phyloP scores from a whole-genome alignment of 371 early-diverging fungal species.

The Syncephalis plumigaleata region DNA sequence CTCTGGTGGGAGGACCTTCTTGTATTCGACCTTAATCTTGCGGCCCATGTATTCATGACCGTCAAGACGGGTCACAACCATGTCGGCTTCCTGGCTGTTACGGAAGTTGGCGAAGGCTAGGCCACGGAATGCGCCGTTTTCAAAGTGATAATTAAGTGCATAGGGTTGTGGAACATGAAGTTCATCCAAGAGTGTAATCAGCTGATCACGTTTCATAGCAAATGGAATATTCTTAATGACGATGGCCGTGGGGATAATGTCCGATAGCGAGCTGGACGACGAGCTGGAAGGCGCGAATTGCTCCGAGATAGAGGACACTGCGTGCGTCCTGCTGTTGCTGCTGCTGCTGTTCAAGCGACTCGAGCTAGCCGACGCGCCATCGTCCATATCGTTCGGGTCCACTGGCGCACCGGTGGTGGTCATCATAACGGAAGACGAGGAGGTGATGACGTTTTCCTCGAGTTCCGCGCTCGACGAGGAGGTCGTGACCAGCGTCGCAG shows the following conservation, averaged over 20 bases:
- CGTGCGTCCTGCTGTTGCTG: no score
- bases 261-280: slow-evolving; percentile 4
- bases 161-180: slow-evolving; percentile 53
- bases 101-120: slow-evolving; percentile 70
- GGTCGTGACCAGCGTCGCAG: no score
- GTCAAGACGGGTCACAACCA: slow-evolving; percentile 42
- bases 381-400: slow-evolving; percentile 7
- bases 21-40: slow-evolving; percentile 65
- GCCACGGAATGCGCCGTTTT: slow-evolving; percentile 61
- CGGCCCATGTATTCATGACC: slow-evolving; percentile 53
- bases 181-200: slow-evolving; percentile 26
- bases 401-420: slow-evolving; percentile 7
- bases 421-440: slow-evolving; percentile 7
- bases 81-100: slow-evolving; percentile 52
- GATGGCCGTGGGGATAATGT: slow-evolving; percentile 53
- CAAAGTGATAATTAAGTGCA: slow-evolving; percentile 69
- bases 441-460: slow-evolving; percentile 11
- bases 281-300: neutral
- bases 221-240: slow-evolving; percentile 76
- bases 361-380: slow-evolving; percentile 5
- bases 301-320: no score
- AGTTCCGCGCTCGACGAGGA: slow-evolving; percentile 6
- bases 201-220: slow-evolving; percentile 52
- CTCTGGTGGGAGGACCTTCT: slow-evolving; percentile 8
- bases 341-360: slow-evolving; percentile 19